Percentiles rank a stretch among this genome's conserved stretches.
Evolutionary conservation across 2,329 filamentous ascomycete genomes (phyloP).

Genomic region (Aspergillus intermedius): DNA sequence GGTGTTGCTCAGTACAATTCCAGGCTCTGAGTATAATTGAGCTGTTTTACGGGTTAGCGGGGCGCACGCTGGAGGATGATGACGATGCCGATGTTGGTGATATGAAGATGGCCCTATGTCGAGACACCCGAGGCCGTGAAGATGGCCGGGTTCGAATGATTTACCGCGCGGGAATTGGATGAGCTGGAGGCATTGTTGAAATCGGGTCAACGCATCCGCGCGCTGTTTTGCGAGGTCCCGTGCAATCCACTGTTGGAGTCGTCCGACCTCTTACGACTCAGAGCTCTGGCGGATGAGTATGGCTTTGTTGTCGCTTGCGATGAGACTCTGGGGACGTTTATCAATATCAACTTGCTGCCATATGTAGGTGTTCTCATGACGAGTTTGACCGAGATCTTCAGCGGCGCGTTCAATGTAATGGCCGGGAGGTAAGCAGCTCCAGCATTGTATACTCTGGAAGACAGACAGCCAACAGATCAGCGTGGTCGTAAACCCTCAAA

Average conservation of each 20-base stretch:
- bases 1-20: background rate
- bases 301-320: constrained; percentile 29
- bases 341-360: constrained; percentile 41
- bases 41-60: constrained; percentile 5
- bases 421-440: constrained; percentile 17
- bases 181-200: constrained; percentile 8
- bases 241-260: constrained; percentile 43
- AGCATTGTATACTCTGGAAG: background rate
- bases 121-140: constrained; percentile 1
- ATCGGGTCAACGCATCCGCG: constrained; percentile 16
- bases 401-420: constrained; percentile 52
- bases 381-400: constrained; percentile 55
- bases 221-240: constrained; percentile 47
- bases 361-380: constrained; percentile 48
- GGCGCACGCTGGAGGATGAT: background rate
- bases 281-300: constrained; percentile 36
- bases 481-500: constrained; percentile 45
- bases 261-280: constrained; percentile 36
- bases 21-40: background rate
- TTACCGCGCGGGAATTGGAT: constrained; percentile 8
- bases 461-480: constrained; percentile 13
- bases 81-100: background rate
- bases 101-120: constrained; percentile 3
- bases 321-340: constrained; percentile 33
- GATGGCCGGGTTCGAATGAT: constrained; percentile 1